A percentile compares a stretch with the other conserved stretches of the same genome.
phyloP scores from a whole-genome alignment of 495 filamentous ascomycete species.

The Xylaria castorea region DNA sequence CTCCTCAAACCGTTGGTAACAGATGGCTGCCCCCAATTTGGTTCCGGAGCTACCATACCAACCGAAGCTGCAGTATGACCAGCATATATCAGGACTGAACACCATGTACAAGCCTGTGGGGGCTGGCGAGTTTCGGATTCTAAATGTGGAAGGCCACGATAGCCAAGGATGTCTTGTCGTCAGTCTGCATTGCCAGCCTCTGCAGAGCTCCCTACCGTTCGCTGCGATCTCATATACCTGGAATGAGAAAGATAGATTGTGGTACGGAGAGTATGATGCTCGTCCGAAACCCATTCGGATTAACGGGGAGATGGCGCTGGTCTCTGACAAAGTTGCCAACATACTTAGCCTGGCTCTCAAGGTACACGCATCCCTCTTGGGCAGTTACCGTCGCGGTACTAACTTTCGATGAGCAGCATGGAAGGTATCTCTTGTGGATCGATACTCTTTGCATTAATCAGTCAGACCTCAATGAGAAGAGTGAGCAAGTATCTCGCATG shows the following conservation, averaged over 20 bases:
- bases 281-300: constrained; percentile 1
- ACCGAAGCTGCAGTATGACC: not conserved
- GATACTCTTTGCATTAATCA: not conserved
- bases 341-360: not conserved
- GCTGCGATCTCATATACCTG: not conserved
- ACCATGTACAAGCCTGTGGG: not conserved
- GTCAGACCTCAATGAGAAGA: not conserved
- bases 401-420: not conserved
- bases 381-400: not conserved
- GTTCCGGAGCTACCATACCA: not conserved
- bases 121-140: not conserved
- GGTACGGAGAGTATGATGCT: not conserved
- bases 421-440: not conserved
- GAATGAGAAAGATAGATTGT: not conserved
- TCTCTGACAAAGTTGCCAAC: not conserved
- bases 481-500: not conserved
- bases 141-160: not conserved
- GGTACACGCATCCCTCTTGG: not conserved
- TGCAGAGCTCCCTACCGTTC: not conserved
- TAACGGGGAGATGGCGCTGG: not conserved
- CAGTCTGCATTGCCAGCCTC: not conserved
- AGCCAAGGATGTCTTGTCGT: not conserved
- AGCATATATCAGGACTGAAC: not conserved
- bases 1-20: no score
- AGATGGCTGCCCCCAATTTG: no score